These are phyloP conservation scores for Geotrichum bryndzae DNA, from an alignment of 1,139 yeast species.

Conservation along the genomic window DNA sequence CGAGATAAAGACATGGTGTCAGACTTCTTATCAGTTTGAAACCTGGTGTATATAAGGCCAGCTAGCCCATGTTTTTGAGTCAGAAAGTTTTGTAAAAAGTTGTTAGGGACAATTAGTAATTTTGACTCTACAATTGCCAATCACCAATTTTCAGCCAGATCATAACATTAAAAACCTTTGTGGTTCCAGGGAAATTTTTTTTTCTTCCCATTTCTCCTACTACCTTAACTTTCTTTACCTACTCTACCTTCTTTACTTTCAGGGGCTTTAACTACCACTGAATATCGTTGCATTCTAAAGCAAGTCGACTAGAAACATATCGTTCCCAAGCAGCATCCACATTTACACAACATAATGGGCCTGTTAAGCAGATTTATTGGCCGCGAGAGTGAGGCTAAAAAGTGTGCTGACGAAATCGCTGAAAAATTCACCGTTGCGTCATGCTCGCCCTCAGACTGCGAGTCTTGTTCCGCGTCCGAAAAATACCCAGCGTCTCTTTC, in stretches of 20 bases:
- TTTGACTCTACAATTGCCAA: background rate
- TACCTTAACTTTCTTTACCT: background rate
- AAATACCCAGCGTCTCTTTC: constrained; percentile 55
- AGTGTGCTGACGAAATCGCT: constrained; percentile 36
- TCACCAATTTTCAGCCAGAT: background rate
- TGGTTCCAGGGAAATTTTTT: background rate
- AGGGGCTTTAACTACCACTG: background rate
- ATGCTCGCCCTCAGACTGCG: constrained; percentile 30
- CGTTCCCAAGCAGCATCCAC: background rate
- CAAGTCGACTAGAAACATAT: background rate
- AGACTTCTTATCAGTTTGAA: too few relatives aligned
- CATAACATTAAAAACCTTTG: background rate
- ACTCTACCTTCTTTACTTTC: background rate
- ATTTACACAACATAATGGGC: constrained; percentile 5
- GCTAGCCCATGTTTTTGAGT: too few relatives aligned
- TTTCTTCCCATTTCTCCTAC: background rate
- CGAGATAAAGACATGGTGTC: too few relatives aligned
- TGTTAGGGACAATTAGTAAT: background rate
- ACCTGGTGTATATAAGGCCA: too few relatives aligned
- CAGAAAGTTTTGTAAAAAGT: background rate
- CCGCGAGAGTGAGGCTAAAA: constrained; percentile 19
- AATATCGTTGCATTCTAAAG: background rate
- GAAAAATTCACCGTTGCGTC: constrained; percentile 22
- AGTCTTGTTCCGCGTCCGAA: constrained; percentile 19
- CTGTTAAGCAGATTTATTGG: constrained; percentile 4